A percentile compares a stretch with the other conserved stretches of the same genome.
These are phyloP conservation scores for Talaromyces islandicus DNA, from an alignment of 2,329 filamentous ascomycete species.

Conservation along the genomic window DNA sequence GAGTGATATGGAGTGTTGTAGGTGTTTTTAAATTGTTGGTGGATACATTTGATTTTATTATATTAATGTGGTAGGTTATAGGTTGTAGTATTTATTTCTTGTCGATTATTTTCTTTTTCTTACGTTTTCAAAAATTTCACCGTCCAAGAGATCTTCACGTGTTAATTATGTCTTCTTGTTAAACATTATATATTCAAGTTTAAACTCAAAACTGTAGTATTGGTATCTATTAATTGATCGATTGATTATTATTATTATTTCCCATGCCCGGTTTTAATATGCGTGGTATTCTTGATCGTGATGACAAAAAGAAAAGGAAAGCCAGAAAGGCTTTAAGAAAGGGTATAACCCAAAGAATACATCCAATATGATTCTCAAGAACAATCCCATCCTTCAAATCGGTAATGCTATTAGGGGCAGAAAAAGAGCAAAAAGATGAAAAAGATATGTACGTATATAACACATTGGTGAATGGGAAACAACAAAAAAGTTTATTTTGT, in stretches of 20 bases:
- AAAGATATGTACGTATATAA: neutral
- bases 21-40: neutral
- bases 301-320: neutral
- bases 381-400: neutral
- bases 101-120: neutral
- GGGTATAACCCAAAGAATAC: neutral
- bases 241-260: neutral
- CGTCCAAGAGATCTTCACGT: too few species aligned
- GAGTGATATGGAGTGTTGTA: neutral
- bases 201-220: neutral
- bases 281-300: neutral
- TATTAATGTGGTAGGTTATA: neutral
- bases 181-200: neutral
- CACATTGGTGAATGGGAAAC: neutral
- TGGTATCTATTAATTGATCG: neutral
- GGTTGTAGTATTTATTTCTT: neutral
- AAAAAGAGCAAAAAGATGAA: neutral
- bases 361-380: neutral
- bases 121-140: neutral
- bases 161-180: neutral
- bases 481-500: neutral
- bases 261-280: neutral
- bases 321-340: neutral
- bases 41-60: neutral
- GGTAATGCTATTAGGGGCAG: neutral